Base-by-base conservation (phyloP, 2,329 filamentous ascomycete genomes). In the Colletotrichum abscissum region DNA sequence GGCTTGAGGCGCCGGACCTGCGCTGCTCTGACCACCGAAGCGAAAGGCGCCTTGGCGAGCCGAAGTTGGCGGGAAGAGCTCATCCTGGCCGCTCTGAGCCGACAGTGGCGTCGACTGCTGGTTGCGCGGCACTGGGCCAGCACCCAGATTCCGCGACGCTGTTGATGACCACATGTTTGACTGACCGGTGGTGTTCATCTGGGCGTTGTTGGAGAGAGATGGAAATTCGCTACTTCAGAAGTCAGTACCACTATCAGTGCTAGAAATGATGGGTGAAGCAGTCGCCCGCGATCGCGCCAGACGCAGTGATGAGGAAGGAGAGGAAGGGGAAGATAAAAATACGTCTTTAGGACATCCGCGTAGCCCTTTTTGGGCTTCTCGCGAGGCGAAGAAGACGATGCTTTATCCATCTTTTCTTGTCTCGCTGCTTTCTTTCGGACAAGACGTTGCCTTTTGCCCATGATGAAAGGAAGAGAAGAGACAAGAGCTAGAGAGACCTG, bases 161-260 rank as follows among this genome's bases (percentile, higher is more conserved):
- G 84, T 83, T 30, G 84, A 83, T 55, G 88, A 86, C 89, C 89
- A 91, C 81, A 91, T 84, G 5, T 88, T 88, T 16, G 86, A 82
- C 74, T 86, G 86, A 58, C 80, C 86, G 7, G 85, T 80, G 71
- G 81, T 88, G 33, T 86, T 82, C 56, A 90, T 81, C 77, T 90
- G 88, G 57, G 89, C 84, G 75, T 88, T 91, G 77, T 90, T 91
- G 64, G 90, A 92, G 76, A 93, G 81, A 26, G 90, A 91, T 9
- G 91, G 91, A 67, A 93, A 93, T 78, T 93, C 91, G 74, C 91
- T 93, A 74, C 62, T 65, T 73, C 33, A 74, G 46, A 68, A 69
- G 67, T 83, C 63, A 82, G 82, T 66, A 64, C 52, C 33, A 12
- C 28, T 30, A 16, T 22, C 55, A 19, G n/a, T 49, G 19, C 19